Base-by-base conservation (phyloP, 441 rosid genomes). In the Adansonia madagascariensis region DNA sequence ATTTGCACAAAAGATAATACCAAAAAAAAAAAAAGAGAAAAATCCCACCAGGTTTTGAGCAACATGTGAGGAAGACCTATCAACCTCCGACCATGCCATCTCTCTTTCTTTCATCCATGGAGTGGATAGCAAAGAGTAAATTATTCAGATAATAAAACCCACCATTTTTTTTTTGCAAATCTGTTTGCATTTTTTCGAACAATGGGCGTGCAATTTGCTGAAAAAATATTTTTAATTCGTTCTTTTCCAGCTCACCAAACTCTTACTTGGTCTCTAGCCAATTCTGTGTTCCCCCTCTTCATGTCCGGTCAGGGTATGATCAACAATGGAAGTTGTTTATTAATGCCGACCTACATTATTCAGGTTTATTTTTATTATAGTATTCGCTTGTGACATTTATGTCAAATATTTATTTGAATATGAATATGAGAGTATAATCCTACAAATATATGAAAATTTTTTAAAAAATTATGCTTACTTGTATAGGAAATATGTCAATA, bases 61-160 rank as follows among this genome's bases (percentile, higher is more conserved):
- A 31, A 3, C 35, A 31, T 31, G 35, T 50, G 84, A 82, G 44
- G 60, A 47, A 75, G 65, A 71, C 62, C 35, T 46, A 24, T 55
- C 57, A 78, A 78, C 77, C 62, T 72, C 81, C 74, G 44, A 75
- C 77, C 71, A 78, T 18, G 35, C 71, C 12, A 55, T 66, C 56
- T 59, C 49, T 41, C 20, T 31, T 55, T 60, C 14, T 3, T 41
- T 0, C 44, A 4, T 8, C 61, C 60, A 39, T 57, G 60, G n/a
- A 47, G 76, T 27, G 55, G 60, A 39, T 64, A 60, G 64, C 35
- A 44, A 52, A 31, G 74, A 46, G 11, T 43, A 53, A 55, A 49
- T 75, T 66, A 64, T 75, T 65, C 53, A 65, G 27, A 31, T 31
- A 31, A 69, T 74, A 10, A 49, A n/a, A n/a, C 22, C 22, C 46